Percentiles rank a stretch among this genome's conserved stretches.
These are phyloP conservation scores for Peterozyma xylosa DNA, from an alignment of 805 yeast genomes.

Conservation along the genomic window DNA sequence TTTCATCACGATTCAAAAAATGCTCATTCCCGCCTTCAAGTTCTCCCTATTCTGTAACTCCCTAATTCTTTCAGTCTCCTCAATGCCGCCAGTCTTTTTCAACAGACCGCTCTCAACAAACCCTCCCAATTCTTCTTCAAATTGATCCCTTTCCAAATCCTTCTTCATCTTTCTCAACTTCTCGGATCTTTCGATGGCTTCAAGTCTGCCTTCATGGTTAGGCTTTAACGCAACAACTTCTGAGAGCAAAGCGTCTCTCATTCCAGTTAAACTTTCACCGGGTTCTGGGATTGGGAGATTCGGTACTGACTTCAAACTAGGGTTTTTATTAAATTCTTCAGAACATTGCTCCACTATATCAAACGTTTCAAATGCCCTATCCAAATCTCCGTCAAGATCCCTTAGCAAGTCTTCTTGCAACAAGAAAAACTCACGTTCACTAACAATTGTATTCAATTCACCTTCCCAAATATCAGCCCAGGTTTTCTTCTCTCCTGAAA, in stretches of 20 bases:
- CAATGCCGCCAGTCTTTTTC: slow-evolving; percentile 83
- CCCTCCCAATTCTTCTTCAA: slow-evolving; percentile 77
- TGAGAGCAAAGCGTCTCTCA: slow-evolving; percentile 69
- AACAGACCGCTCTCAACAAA: slow-evolving; percentile 75
- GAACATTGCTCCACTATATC: slow-evolving; percentile 75
- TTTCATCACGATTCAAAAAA: slow-evolving; percentile 22
- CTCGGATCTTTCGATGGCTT: slow-evolving; percentile 87
- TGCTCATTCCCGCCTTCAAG: slow-evolving; percentile 34
- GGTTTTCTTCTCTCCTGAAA: slow-evolving; percentile 63
- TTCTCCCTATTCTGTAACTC: slow-evolving; percentile 64
- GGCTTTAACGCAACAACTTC: slow-evolving; percentile 80
- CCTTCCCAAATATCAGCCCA: slow-evolving; percentile 93
- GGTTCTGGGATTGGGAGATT: slow-evolving; percentile 40
- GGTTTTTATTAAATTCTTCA: slow-evolving; percentile 63
- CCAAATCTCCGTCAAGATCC: slow-evolving; percentile 76
- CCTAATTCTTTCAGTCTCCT: slow-evolving; percentile 71
- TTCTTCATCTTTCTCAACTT: slow-evolving; percentile 66
- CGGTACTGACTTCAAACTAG: slow-evolving; percentile 31
- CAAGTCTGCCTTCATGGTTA: slow-evolving; percentile 75
- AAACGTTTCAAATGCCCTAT: slow-evolving; percentile 75
- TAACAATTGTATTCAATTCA: slow-evolving; percentile 83
- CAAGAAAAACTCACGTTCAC: slow-evolving; percentile 88
- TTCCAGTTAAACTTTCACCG: slow-evolving; percentile 46
- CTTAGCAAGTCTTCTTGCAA: slow-evolving; percentile 80
- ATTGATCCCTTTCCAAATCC: slow-evolving; percentile 52